Evolutionary conservation across 148 eudicot species (phyloP).

Genomic region (Drosera capensis): DNA sequence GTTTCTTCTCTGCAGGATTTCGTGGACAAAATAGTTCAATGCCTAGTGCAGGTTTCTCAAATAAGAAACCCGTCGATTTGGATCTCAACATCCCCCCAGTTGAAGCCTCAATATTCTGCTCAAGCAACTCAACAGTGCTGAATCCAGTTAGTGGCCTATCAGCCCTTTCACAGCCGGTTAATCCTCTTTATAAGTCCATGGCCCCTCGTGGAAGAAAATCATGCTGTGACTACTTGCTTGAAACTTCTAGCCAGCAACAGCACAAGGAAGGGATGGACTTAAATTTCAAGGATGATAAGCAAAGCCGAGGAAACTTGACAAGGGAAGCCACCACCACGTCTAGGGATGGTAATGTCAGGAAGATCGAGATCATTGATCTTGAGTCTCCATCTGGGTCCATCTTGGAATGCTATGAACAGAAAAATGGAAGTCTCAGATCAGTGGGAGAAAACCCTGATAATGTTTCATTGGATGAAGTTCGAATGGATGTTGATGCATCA

Average conservation of each 20-base stretch:
- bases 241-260: slow-evolving; percentile 5
- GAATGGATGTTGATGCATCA: slow-evolving; percentile 2
- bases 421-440: slow-evolving; percentile 7
- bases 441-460: slow-evolving; percentile 1
- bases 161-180: slow-evolving; percentile 7
- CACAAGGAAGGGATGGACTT: slow-evolving; percentile 3
- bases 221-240: neutral
- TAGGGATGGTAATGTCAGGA: slow-evolving; percentile 6
- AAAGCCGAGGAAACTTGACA: neutral
- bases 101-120: slow-evolving; percentile 21
- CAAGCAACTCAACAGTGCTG: slow-evolving; percentile 11
- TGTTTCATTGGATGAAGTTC: slow-evolving; percentile 7
- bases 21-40: slow-evolving; percentile 7
- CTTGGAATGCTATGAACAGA: slow-evolving; percentile 5
- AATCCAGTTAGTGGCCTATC: slow-evolving; percentile 11
- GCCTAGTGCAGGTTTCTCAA: slow-evolving; percentile 2
- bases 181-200: slow-evolving; percentile 4
- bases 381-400: slow-evolving; percentile 16
- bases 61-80: slow-evolving; percentile 8
- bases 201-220: slow-evolving; percentile 7
- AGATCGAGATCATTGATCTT: slow-evolving; percentile 12
- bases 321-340: neutral
- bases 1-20: slow-evolving; percentile 20
- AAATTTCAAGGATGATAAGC: neutral
- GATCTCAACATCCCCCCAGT: slow-evolving; percentile 38